A percentile compares a stretch with the other conserved stretches of the same genome.
phyloP scores from a whole-genome alignment of 2,329 filamentous ascomycete species.

The Sporothrix luriei region DNA sequence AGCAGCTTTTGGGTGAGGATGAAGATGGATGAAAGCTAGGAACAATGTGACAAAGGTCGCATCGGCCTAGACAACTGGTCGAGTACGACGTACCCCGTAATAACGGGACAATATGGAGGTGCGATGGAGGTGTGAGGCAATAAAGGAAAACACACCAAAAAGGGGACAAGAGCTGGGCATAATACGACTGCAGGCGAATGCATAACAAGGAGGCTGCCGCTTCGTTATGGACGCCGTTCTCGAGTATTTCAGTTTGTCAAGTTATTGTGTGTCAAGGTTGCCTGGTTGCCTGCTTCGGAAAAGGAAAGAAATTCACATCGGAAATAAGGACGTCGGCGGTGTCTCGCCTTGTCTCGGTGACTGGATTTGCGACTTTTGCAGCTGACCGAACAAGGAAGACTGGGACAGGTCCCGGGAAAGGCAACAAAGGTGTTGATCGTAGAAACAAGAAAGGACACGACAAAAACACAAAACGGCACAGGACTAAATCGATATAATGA shows the following conservation, averaged over 20 bases:
- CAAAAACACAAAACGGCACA: neutral
- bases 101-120: neutral
- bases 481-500: neutral
- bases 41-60: neutral
- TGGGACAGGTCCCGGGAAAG: constrained; percentile 2
- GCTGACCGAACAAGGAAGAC: constrained; percentile 16
- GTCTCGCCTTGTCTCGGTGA: constrained; percentile 23
- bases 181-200: neutral
- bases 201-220: neutral
- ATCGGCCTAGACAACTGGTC: too few species aligned
- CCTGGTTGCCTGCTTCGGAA: neutral
- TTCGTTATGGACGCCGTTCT: neutral
- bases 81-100: neutral
- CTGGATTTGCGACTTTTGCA: neutral
- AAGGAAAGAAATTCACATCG: neutral
- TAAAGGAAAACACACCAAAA: neutral
- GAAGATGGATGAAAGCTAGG: neutral
- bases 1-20: neutral
- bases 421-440: neutral
- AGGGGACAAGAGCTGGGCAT: neutral
- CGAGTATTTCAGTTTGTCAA: neutral
- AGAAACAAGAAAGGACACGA: neutral
- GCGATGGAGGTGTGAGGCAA: neutral
- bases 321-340: constrained; percentile 13
- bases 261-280: too few species aligned